Base-by-base conservation (phyloP, 2,329 filamentous ascomycete species). In the Capronia americana region DNA sequence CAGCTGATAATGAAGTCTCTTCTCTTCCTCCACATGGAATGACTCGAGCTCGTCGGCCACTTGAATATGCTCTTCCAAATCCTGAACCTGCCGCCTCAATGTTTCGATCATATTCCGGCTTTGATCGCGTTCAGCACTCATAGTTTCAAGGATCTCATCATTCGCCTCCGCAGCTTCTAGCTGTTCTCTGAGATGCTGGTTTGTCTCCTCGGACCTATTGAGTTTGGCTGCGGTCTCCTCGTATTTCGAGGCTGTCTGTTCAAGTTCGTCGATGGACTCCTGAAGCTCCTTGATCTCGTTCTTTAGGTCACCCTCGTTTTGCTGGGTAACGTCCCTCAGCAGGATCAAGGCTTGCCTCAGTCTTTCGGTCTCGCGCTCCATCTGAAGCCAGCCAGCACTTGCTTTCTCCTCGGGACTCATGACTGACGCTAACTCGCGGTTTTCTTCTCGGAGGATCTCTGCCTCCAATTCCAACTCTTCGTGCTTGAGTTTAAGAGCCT, bases 21-120 rank as follows among this genome's bases (percentile, higher is more conserved):
- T 96, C 76, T 96, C 72, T 56, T 72, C 70, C 20, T 73, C 72
- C 34, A 71, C 68, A 93, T 97, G 93, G 75, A 97, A 97, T 73
- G 92, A 87, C 76, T 97, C 93, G 3, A 99, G 87, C 78, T 99
- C 95, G 74, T 98, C 93, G 73, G 92, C 96, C 72, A 98, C 88
- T 75, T 99, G 94, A 76, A 93, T 93, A 61, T 98, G 81, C 67
- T 87, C 92, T 77, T 97, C 92, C 11, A 98, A 85, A 70, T 98
- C 94, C 69, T 93, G 90, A 67, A 98, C 90, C 7, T 90, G 63
- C 23, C 57, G 53, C 51, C 67, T 67, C 20, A 73, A 60, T 44
- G 66, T 61, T 34, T 72, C 71, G 23, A 73, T 71, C 48, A 66
- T n/a, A 38, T 60, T 57, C 14, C 64, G 65, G 28, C 65, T 59